Percentiles rank a stretch among this genome's conserved stretches.
phyloP scores from a whole-genome alignment of 495 filamentous ascomycete genomes.

The Neurospora tetraspora region DNA sequence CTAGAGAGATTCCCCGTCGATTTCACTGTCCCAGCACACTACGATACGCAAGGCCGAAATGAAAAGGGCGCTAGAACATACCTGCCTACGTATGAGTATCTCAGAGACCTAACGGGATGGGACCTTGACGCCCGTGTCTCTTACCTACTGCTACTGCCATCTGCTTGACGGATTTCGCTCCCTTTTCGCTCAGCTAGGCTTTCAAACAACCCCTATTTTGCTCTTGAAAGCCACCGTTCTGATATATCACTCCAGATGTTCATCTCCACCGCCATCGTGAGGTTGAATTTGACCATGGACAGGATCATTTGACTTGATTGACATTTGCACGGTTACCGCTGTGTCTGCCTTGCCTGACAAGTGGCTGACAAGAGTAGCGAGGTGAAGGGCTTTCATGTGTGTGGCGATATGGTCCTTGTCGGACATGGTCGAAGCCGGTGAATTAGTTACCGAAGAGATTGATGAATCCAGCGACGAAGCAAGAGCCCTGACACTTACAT shows the following conservation, averaged over 20 bases:
- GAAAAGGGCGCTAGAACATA: no score
- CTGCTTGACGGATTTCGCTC: no score
- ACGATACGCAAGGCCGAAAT: no score
- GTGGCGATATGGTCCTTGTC: neutral
- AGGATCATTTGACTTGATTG: no score
- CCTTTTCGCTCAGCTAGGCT: neutral
- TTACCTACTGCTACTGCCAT: no score
- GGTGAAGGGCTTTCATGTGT: neutral
- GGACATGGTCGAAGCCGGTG: neutral
- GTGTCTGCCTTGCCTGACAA: neutral
- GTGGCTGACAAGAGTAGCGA: neutral
- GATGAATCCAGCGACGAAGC: neutral
- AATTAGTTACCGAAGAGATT: no score
- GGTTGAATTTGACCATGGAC: neutral
- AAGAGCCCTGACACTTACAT: neutral
- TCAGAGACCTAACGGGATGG: no score
- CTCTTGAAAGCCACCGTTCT: neutral
- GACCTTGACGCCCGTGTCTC: no score
- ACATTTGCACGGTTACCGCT: neutral
- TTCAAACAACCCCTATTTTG: neutral
- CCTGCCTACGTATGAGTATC: no score
- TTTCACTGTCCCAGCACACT: no score
- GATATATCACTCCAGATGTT: neutral
- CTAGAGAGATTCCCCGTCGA: no score
- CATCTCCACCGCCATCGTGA: neutral